These are phyloP conservation scores for Carex parvula DNA, from an alignment of 176 grass and related monocot species.

Conservation along the genomic window DNA sequence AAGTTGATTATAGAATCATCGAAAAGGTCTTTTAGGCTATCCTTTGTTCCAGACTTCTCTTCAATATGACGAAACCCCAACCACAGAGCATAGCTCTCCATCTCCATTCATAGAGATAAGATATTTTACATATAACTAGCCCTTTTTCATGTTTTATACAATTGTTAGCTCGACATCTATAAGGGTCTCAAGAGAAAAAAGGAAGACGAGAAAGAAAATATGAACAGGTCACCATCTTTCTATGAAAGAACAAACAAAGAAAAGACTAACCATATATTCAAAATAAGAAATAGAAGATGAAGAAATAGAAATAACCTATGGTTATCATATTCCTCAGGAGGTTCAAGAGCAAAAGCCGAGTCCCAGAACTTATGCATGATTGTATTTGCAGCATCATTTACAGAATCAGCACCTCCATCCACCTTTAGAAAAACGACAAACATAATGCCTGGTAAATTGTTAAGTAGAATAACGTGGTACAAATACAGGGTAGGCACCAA, in stretches of 20 bases:
- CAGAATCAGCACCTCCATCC: conserved; percentile 73
- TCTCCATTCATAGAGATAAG: neutral
- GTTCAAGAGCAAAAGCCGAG: conserved; percentile 89
- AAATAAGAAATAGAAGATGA: neutral
- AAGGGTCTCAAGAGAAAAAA: neutral
- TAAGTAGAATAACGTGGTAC: neutral
- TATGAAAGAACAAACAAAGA: conserved; percentile 8
- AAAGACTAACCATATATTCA: neutral
- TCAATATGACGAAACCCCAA: neutral
- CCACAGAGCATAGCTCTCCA: neutral
- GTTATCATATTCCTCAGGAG: conserved; percentile 71
- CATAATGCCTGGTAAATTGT: neutral
- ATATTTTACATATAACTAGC: neutral
- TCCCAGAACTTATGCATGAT: conserved; percentile 98
- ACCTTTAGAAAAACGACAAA: conserved; percentile 34
- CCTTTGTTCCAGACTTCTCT: neutral
- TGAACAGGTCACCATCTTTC: neutral
- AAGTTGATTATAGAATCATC: neutral
- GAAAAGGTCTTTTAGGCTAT: neutral
- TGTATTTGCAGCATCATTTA: conserved; percentile 86
- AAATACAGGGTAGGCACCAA: neutral
- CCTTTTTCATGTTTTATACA: neutral
- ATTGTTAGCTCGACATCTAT: neutral
- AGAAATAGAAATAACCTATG: conserved; percentile 47
- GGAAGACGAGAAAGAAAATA: neutral